phyloP scores from a whole-genome alignment of 1,284 basidiomycete genomes.

The Pseudozyma tsukubaensis region DNA sequence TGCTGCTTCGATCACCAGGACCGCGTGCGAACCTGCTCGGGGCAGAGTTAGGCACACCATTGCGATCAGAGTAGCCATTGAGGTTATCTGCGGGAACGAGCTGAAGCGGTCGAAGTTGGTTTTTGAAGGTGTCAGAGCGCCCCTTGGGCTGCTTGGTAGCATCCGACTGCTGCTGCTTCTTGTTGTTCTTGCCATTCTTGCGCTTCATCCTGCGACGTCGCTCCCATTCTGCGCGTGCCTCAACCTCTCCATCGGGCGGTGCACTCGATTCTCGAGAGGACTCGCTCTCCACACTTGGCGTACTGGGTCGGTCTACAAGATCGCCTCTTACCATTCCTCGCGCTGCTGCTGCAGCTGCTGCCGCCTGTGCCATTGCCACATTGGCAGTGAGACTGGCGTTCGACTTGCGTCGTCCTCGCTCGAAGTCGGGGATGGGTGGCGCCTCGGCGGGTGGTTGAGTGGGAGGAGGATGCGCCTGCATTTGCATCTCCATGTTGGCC shows the following conservation, averaged over 20 bases:
- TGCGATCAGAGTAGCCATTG: constrained; percentile 21
- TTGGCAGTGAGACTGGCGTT: constrained; percentile 43
- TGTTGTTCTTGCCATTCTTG: constrained; percentile 36
- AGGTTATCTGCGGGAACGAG: constrained; percentile 47
- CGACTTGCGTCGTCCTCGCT: constrained; percentile 45
- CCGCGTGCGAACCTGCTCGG: constrained; percentile 11
- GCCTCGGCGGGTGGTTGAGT: constrained; percentile 26
- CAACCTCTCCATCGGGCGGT: constrained; percentile 65
- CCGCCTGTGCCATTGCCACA: constrained; percentile 39
- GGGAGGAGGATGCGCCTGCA: constrained; percentile 13
- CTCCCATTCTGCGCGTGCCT: constrained; percentile 66
- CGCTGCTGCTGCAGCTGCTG: background rate
- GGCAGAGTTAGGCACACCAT: constrained; percentile 3
- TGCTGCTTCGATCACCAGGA: constrained; percentile 18
- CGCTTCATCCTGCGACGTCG: constrained; percentile 56
- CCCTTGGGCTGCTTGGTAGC: constrained; percentile 18
- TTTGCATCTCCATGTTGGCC: constrained; percentile 13
- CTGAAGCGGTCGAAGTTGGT: constrained; percentile 55
- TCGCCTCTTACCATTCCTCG: background rate
- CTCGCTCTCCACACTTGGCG: constrained; percentile 40
- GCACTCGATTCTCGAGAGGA: constrained; percentile 55
- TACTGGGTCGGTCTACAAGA: constrained; percentile 18
- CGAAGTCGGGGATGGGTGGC: constrained; percentile 31
- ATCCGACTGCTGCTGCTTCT: constrained; percentile 20
- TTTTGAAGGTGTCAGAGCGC: constrained; percentile 38